Percentiles rank a stretch among this genome's conserved stretches.
Evolutionary conservation across 2,329 filamentous ascomycete genomes (phyloP).

Genomic region (Apiospora hydei): DNA sequence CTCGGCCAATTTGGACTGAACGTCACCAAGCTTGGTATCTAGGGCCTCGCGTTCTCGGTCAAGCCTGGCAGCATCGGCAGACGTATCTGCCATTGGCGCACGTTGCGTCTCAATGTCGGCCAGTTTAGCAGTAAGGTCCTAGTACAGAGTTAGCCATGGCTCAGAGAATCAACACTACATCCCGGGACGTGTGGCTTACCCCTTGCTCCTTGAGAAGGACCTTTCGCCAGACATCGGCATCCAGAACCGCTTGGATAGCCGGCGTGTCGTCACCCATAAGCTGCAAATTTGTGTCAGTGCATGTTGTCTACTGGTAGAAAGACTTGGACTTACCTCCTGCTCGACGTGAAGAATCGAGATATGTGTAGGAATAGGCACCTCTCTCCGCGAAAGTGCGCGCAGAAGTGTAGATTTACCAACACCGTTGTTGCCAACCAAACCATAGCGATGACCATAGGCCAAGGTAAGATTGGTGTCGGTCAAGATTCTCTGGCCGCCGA

Average conservation of each 20-base stretch:
- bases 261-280: constrained; percentile 95
- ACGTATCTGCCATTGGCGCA: constrained; percentile 85
- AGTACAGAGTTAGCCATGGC: constrained; percentile 40
- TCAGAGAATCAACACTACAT: background rate
- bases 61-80: constrained; percentile 82
- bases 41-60: constrained; percentile 89
- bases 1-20: constrained; percentile 90
- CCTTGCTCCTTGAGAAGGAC: constrained; percentile 89
- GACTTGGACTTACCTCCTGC: constrained; percentile 76
- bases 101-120: constrained; percentile 80
- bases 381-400: constrained; percentile 88
- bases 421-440: constrained; percentile 99
- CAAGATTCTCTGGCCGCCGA: constrained; percentile 86
- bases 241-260: constrained; percentile 91
- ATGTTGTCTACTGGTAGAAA: background rate
- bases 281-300: constrained; percentile 51
- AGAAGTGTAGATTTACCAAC: constrained; percentile 97
- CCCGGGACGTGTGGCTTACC: constrained; percentile 55
- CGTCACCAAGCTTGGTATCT: constrained; percentile 88
- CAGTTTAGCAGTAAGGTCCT: constrained; percentile 81
- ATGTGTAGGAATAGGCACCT: constrained; percentile 92
- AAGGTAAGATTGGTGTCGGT: constrained; percentile 90
- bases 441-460: constrained; percentile 91
- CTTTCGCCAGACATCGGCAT: constrained; percentile 98
- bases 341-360: constrained; percentile 99